A percentile compares a stretch with the other conserved stretches of the same genome.
Conservation (phyloP, 2,329 filamentous ascomycete species). For the Cryoendolithus antarcticus region DNA sequence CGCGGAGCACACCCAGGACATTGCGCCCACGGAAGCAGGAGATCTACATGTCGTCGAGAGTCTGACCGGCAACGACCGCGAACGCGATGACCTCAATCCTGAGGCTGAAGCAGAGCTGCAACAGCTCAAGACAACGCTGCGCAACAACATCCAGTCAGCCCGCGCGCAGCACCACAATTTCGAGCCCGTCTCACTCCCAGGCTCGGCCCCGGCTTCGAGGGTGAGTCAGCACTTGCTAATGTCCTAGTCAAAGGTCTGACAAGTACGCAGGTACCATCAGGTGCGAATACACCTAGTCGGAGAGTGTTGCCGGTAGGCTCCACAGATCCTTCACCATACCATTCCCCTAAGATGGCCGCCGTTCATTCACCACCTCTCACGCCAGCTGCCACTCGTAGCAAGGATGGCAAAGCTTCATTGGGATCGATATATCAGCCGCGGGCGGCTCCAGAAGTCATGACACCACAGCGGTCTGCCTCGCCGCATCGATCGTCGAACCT, state of each 20-base stretch:
- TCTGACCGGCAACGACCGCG: conserved; percentile 11
- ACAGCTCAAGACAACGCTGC: conserved; percentile 59
- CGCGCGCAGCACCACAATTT: conserved; percentile 80
- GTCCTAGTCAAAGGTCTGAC: conserved; percentile 33
- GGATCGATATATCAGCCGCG: conserved; percentile 10
- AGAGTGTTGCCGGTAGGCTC: conserved; percentile 29
- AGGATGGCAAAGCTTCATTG: conserved; percentile 28
- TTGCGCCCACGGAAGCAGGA: conserved; percentile 38
- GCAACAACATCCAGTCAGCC: conserved; percentile 66
- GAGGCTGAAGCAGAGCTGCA: conserved; percentile 45
- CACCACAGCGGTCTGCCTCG: conserved; percentile 43
- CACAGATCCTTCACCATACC: conserved; percentile 50
- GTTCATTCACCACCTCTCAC: conserved; percentile 30
- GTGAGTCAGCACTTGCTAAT: conserved; percentile 39
- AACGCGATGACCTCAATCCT: conserved; percentile 24
- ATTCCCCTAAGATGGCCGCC: conserved; percentile 55
- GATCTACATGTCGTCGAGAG: conserved; percentile 17
- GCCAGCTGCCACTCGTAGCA: conserved; percentile 4
- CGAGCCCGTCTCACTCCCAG: conserved; percentile 79
- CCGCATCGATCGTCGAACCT: conserved; percentile 23
- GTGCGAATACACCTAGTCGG: conserved; percentile 25
- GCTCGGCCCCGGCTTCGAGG: conserved; percentile 70
- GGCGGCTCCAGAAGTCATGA: conserved; percentile 44
- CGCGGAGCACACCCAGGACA: conserved; percentile 58
- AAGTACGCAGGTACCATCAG: conserved; percentile 35